Evolutionary conservation across 192 early-diverging fungal species (phyloP), one percentile per base, ranked within the genome.

Genomic region (Geranomyces variabilis): DNA sequence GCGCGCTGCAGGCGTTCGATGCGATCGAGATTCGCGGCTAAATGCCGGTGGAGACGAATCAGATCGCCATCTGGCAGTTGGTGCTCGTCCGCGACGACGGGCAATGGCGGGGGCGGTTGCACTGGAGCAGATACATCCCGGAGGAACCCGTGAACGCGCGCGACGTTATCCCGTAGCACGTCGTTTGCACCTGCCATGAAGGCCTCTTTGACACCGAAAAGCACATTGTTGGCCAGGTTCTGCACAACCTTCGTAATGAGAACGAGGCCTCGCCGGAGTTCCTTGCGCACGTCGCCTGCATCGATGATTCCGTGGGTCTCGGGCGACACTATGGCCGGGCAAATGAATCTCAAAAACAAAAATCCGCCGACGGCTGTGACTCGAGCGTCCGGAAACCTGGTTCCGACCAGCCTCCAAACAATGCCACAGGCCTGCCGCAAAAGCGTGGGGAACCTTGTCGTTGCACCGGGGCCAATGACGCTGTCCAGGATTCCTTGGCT

Each of bases 241-340:
- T 97, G 96, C 59, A 98, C 95, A 15, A 97, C 93, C 76, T 98
- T 99, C 22, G 95, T 96, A 46, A 90, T 90, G 34, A 97, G 80
- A 47, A 99, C 76, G 49, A 96, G 79, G 45, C 96, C 95, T 64
- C 96, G 90, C 22, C 92, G 86, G 48, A 96, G 80, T 34, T 94
- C 90, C 45, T 90, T 86, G 51, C 80, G 76, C 33, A 84, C 80
- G 30, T 90, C 84, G 33, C 86, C 80, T 15, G 80, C 73, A 0
- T 70, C 65, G 60, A 94, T 79, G 33, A 97, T 80, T 3, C 90
- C 91, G 71, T 93, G 91, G 13, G 82, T 77, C 74, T 96, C 94
- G 15, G 96, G 96, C 6, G 94, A 87, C 6, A 95, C 94, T 75
- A 99, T 97, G 9, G 93, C 93, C 1, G 96, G 96, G 71, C 94